These are phyloP conservation scores for Saccharomycopsis schoenii DNA, from an alignment of 805 yeast species.

Conservation along the genomic window DNA sequence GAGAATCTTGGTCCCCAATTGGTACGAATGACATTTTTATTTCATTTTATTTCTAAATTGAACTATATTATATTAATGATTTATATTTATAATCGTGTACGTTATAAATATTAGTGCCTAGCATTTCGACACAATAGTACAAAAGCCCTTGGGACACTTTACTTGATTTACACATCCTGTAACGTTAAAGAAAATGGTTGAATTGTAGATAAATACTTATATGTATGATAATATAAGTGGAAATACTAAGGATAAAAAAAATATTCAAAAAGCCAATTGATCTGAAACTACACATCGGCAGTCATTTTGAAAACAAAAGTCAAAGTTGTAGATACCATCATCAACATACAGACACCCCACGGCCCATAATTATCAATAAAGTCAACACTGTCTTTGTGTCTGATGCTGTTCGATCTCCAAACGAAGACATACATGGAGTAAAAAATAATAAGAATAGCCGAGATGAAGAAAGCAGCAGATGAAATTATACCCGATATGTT, in stretches of 20 bases:
- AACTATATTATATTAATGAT: too few relatives aligned
- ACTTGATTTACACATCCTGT: not conserved
- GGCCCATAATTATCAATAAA: conserved; percentile 90
- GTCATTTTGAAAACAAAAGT: conserved; percentile 43
- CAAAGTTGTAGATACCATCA: conserved; percentile 58
- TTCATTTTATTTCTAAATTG: too few relatives aligned
- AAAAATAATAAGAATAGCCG: conserved; percentile 62
- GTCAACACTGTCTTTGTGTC: conserved; percentile 71
- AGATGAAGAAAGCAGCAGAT: conserved; percentile 74
- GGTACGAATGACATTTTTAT: conserved; percentile 30
- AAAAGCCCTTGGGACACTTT: too few relatives aligned
- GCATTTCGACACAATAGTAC: too few relatives aligned
- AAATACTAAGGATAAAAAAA: not conserved
- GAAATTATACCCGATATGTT: conserved; percentile 62
- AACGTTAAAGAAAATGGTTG: not conserved
- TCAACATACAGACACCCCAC: conserved; percentile 62
- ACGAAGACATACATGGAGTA: conserved; percentile 70
- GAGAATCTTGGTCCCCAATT: conserved; percentile 49
- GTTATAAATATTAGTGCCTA: not conserved
- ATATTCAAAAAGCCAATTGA: not conserved
- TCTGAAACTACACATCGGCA: too few relatives aligned
- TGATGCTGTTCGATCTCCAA: conserved; percentile 73
- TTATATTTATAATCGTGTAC: too few relatives aligned
- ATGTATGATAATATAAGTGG: not conserved
- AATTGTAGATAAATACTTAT: not conserved